Evolutionary conservation across 768 basidiomycete genomes (phyloP).

Genomic region (Lactarius hatsudake): DNA sequence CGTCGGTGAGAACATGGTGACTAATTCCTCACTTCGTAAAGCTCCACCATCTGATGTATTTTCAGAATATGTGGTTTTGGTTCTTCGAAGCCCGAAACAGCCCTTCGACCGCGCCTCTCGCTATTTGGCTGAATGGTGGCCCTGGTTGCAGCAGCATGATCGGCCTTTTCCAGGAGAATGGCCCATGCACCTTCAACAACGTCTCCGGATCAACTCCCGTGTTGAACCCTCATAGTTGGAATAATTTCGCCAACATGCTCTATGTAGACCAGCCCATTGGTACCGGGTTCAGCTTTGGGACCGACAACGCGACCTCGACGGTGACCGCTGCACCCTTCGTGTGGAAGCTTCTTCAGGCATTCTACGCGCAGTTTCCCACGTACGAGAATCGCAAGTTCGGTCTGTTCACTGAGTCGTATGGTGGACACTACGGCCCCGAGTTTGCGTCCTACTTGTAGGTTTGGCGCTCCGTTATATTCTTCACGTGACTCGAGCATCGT

Average conservation of each 20-base stretch:
- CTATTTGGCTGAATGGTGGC: constrained; percentile 6
- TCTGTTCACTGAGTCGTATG: constrained; percentile 51
- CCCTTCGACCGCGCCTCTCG: constrained; percentile 2
- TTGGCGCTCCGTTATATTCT: not conserved
- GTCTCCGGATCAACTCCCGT: constrained; percentile 3
- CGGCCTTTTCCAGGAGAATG: constrained; percentile 16
- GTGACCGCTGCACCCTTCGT: not conserved
- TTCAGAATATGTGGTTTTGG: constrained; percentile 11
- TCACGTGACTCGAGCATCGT: not conserved
- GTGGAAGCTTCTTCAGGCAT: not conserved
- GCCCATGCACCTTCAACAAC: constrained; percentile 18
- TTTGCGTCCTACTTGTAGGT: constrained; percentile 18
- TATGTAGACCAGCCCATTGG: constrained; percentile 22
- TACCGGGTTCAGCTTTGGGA: not conserved
- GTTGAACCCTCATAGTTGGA: constrained; percentile 16
- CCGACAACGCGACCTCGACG: not conserved
- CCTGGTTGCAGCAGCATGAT: not conserved
- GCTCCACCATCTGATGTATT: not conserved
- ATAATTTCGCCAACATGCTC: constrained; percentile 23
- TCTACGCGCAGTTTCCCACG: constrained; percentile 38
- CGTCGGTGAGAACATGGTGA: not conserved
- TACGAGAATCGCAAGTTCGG: constrained; percentile 41
- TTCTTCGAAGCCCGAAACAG: constrained; percentile 5
- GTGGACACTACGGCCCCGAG: constrained; percentile 31
- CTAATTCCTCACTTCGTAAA: not conserved